Evolutionary conservation across 257 asterid genomes (phyloP).

Genomic region (Gentiana macrophylla): DNA sequence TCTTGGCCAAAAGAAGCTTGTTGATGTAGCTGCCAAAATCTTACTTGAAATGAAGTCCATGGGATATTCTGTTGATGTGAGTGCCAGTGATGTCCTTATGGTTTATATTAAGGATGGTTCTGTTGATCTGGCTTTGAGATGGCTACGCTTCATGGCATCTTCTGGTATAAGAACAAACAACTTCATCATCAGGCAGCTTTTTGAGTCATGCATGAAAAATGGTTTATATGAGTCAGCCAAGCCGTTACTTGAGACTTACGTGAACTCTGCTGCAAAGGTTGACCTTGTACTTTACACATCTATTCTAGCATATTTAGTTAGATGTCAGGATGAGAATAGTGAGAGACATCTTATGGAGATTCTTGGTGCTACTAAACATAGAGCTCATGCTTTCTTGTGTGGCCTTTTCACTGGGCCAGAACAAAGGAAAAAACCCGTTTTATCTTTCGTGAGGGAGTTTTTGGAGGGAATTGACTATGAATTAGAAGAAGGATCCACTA

Average conservation of each 20-base stretch:
- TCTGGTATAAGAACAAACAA: slow-evolving; percentile 85
- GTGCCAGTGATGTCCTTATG: slow-evolving; percentile 96
- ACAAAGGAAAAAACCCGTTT: slow-evolving; percentile 78
- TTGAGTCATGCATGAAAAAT: slow-evolving; percentile 91
- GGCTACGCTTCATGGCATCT: slow-evolving; percentile 95
- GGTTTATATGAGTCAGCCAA: slow-evolving; percentile 82
- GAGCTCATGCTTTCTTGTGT: slow-evolving; percentile 84
- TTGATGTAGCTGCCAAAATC: slow-evolving; percentile 91
- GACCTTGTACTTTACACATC: slow-evolving; percentile 94
- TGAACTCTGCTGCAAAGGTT: slow-evolving; percentile 62
- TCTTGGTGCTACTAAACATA: slow-evolving; percentile 72
- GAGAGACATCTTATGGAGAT: slow-evolving; percentile 96
- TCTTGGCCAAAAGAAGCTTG: slow-evolving; percentile 88
- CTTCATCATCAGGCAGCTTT: slow-evolving; percentile 87
- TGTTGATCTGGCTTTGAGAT: slow-evolving; percentile 81
- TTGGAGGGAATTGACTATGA: slow-evolving; percentile 82
- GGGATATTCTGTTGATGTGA: slow-evolving; percentile 96
- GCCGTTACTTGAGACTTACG: slow-evolving; percentile 88
- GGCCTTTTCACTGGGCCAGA: slow-evolving; percentile 94
- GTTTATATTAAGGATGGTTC: slow-evolving; percentile 88
- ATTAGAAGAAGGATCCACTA: slow-evolving; percentile 85
- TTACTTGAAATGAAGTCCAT: slow-evolving; percentile 94
- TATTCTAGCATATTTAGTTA: slow-evolving; percentile 74
- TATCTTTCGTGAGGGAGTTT: slow-evolving; percentile 80
- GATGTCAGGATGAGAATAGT: slow-evolving; percentile 81